Base-by-base conservation (phyloP, 139 green algal species). In the Haematococcus lacustris region DNA sequence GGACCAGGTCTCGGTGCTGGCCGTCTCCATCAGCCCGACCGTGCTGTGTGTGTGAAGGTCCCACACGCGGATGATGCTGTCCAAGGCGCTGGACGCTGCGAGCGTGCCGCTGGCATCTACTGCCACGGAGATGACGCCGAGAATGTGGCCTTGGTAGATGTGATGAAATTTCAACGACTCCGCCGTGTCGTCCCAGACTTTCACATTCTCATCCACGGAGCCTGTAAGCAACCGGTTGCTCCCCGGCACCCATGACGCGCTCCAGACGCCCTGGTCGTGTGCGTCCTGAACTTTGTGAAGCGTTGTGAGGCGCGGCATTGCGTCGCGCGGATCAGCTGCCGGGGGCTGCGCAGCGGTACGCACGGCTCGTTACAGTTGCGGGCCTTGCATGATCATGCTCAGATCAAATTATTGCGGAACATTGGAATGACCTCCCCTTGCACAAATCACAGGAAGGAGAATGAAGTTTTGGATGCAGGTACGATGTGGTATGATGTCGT, bases 191-290 rank as follows among this genome's bases (percentile, higher is more conserved):
- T 86, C 68, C 88, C 89, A 97, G 2, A 88, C 68, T 61, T 93
- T 94, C 1, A 93, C 91, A 23, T 41, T 85, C 75, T 97, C 91
- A 70, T 97, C 91, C 0, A 93, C 85, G 0, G 82, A 91, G 7
- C 91, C 91, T 1, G 89, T 94, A n/a, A 94, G 75, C 33, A 97
- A 75, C 9, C 70, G 63, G 17, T 84, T 76, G 30, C 35, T 71
- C 38, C 57, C 72, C 1, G 86, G 75, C 0, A 83, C 76, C 93
- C 93, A 97, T 0, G 80, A 66, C 6, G 73, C 75, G 23, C 80
- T 80, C 93, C 93, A 97, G 0, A 96, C 66, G 5, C 82, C 86
- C 38, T 97, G 91, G 0, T 94, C 84, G 62, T 97, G 93, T 3
- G 90, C 89, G 23, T 87, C 83, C n/a, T n/a, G n/a, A 0, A 73